Base-by-base conservation (phyloP, 495 filamentous ascomycete species). In the Hypoxylon lenormandii region DNA sequence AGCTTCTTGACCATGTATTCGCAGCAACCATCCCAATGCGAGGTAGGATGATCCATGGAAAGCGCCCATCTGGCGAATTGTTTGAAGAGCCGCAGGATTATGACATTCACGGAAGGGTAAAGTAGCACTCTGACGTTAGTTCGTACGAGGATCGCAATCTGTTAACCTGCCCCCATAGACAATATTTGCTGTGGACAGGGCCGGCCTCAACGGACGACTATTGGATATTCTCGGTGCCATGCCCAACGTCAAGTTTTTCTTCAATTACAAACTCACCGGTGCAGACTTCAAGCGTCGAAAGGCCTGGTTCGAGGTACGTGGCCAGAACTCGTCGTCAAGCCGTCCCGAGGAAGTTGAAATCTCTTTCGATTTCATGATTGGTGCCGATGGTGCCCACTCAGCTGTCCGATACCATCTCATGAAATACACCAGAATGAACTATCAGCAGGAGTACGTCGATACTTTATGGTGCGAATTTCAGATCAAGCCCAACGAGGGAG, bases 401-500 rank as follows among this genome's bases (percentile, higher is more conserved):
- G 87, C 92, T 42, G 87, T 91, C 3, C 83, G 95, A 45, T 95
- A 91, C 77, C 91, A 97, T 74, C 83, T 98, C 80, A 98, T 98
- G 93, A 97, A 97, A 78, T 97, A 82, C 72, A 84, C 88, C 4
- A 87, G 91, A 5, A 91, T 98, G 83, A 85, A 92, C 74, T 98
- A 97, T 72, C 85, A 94, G 60, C 95, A 99, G 75, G 88, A 93
- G 73, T 99, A 99, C 74, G 93, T 99, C 78, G 93, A 97, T 76
- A 94, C 94, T 0, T 80, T 98, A 7, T 99, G 95, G 95, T 97
- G 95, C 80, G 96, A 99, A 69, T 97, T 97, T 75, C 89, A 88
- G 42, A 94, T 99, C 61, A 81, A 85, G 1, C 73, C 81, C 3
- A 75, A 69, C 33, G 60, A 74, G 19, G 64, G 50, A 4, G 19